Base-by-base conservation (phyloP, 2,329 filamentous ascomycete genomes). In the Mycosphaerella arachidis region DNA sequence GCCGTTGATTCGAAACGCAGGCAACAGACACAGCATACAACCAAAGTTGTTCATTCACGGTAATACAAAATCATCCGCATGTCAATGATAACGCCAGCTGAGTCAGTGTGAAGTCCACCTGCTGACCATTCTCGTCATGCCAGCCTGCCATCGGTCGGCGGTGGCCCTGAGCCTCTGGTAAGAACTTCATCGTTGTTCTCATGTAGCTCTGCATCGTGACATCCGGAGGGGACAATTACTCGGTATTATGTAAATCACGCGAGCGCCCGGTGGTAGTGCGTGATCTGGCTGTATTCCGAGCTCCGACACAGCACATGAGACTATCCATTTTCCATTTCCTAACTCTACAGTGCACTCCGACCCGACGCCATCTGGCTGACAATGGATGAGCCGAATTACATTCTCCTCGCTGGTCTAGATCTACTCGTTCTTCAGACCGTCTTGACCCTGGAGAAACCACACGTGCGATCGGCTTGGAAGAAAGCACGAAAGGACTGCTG, bases 351-450 rank as follows among this genome's bases (percentile, higher is more conserved):
- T 18, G 40, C 13, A n/a, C n/a, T 16, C n/a, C 8, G 5, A 16
- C 40, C 13, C 7, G n/a, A 43, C 13, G n/a, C n/a, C 18, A 18
- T 7, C 13, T 5, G 5, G 18, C 13, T 9, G 48, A 31, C 1
- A 56, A 51, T 57, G 56, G 48, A 27, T 16, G 56, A 53, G 4
- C 33, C 35, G 10, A 53, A 53, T 12, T 46, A 46, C 45, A 33
- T 57, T 10, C 20, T 57, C 6, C 29, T 46, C 31, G 27, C 24
- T 40, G 48, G 56, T 13, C 20, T 40, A 13, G 37, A 31, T n/a
- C 35, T 57, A 8, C 33, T 57, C 5, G n/a, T 57, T 16, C 45
- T 53, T 10, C 48, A 53, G 18, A 33, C 48, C 6, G 24, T 57
- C 33, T 35, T 20, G 10, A 27, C 56, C 18, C 12, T 57, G 9